A percentile compares a stretch with the other conserved stretches of the same genome.
phyloP scores from a whole-genome alignment of 75 land plant species.

The Cryptomeria japonica region DNA sequence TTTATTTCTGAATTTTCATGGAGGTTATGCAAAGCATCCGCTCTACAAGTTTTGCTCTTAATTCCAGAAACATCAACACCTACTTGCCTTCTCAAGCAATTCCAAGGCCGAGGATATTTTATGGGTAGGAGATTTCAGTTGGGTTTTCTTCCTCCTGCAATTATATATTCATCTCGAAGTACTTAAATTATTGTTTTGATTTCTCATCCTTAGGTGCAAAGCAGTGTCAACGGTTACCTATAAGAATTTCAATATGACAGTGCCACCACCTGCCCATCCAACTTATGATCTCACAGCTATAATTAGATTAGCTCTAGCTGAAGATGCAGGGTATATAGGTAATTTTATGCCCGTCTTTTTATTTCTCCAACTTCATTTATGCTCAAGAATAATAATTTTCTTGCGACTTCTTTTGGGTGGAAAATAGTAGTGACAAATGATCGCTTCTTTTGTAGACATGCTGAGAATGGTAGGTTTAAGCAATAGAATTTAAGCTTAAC shows the following conservation, averaged over 20 bases:
- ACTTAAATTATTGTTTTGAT: too few species aligned
- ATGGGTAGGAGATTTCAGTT: not conserved
- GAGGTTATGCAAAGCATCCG: not conserved
- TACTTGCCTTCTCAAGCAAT: not conserved
- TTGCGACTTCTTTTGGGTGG: not conserved
- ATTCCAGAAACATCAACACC: not conserved
- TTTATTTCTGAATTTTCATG: not conserved
- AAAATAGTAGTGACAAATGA: not conserved
- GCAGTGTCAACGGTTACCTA: conserved; percentile 3
- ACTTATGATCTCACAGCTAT: conserved; percentile 85
- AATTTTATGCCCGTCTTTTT: not conserved
- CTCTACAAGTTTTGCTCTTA: not conserved
- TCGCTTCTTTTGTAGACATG: not conserved
- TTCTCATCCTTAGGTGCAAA: not conserved
- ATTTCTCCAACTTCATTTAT: not conserved
- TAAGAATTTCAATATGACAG: not conserved
- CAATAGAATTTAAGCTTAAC: too few species aligned
- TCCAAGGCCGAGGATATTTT: not conserved
- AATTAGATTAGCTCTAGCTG: conserved; percentile 75
- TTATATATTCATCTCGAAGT: not conserved
- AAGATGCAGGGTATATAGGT: conserved; percentile 91
- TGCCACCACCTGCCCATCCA: conserved; percentile 89
- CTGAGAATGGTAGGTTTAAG: not conserved
- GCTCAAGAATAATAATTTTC: not conserved
- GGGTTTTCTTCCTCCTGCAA: not conserved